phyloP scores from a whole-genome alignment of 805 yeast genomes.

The Suhomyces sp. region DNA sequence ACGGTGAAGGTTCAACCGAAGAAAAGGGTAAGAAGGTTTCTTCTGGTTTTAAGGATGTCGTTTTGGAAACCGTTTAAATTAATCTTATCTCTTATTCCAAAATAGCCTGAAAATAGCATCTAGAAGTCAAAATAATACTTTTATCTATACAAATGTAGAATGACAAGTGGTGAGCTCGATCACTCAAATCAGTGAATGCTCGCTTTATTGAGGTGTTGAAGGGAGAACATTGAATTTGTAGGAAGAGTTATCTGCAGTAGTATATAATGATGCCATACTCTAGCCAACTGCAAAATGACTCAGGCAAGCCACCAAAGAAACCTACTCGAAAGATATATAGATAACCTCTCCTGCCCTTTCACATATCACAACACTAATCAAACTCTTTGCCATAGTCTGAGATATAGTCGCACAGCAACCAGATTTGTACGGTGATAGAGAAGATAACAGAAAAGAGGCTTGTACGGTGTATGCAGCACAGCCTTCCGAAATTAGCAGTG shows the following conservation, averaged over 20 bases:
- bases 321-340: not conserved
- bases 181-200: not conserved
- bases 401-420: not conserved
- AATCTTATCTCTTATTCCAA: not conserved
- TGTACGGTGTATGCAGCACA: not conserved
- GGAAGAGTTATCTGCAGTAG: too few relatives aligned
- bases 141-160: not conserved
- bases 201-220: too few relatives aligned
- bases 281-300: not conserved
- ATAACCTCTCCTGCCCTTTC: too few relatives aligned
- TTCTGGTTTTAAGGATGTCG: conserved; percentile 94
- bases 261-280: not conserved
- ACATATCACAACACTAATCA: not conserved
- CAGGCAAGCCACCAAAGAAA: not conserved
- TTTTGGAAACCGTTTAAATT: conserved; percentile 88
- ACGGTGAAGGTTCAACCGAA: conserved; percentile 88
- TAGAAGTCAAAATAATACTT: conserved; percentile 4
- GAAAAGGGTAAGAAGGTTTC: conserved; percentile 99
- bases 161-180: not conserved
- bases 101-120: conserved; percentile 7
- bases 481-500: not conserved
- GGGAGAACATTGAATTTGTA: too few relatives aligned
- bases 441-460: not conserved
- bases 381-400: not conserved
- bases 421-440: not conserved